Evolutionary conservation across 129 eudicot species (phyloP), one percentile per base, ranked within the genome.

Genomic region (Saussurea involucrata): DNA sequence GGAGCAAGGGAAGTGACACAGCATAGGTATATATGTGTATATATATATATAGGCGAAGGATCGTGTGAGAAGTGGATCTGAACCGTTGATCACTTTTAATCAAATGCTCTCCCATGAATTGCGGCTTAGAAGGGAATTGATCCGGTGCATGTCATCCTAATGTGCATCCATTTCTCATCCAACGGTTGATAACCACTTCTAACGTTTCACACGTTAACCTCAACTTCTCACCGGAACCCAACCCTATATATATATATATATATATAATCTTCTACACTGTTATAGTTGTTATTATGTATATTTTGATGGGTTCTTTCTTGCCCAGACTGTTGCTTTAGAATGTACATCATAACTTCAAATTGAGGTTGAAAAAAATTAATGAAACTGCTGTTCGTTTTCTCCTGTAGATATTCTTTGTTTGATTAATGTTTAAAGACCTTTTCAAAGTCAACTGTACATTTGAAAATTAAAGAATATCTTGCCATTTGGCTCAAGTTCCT

Each of bases 1-100:
- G 92, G 76, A 90, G 90, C 92, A 90, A 90, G 81, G 92, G 87
- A 68, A 85, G 84, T 37, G 92, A 90, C n/a, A 40, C 86, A 86
- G 80, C 87, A 3, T 13, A n/a, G 3, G 13, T 13, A 13, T 18
- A 44, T 12, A 18, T n/a, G n/a, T n/a, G n/a, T n/a, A n/a, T n/a
- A n/a, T n/a, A n/a, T n/a, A n/a, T n/a, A n/a, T n/a, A n/a, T n/a
- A n/a, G n/a, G n/a, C n/a, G n/a, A n/a, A n/a, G n/a, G n/a, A n/a
- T n/a, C n/a, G n/a, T n/a, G n/a, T n/a, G n/a, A n/a, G n/a, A n/a
- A n/a, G n/a, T n/a, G n/a, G n/a, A n/a, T n/a, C n/a, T n/a, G n/a
- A n/a, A n/a, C n/a, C n/a, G n/a, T n/a, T n/a, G n/a, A n/a, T n/a
- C n/a, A n/a, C n/a, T n/a, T n/a, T n/a, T n/a, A n/a, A n/a, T n/a